Evolutionary conservation across 176 grass and related monocot genomes (phyloP).

Genomic region (Dactylis glomerata): DNA sequence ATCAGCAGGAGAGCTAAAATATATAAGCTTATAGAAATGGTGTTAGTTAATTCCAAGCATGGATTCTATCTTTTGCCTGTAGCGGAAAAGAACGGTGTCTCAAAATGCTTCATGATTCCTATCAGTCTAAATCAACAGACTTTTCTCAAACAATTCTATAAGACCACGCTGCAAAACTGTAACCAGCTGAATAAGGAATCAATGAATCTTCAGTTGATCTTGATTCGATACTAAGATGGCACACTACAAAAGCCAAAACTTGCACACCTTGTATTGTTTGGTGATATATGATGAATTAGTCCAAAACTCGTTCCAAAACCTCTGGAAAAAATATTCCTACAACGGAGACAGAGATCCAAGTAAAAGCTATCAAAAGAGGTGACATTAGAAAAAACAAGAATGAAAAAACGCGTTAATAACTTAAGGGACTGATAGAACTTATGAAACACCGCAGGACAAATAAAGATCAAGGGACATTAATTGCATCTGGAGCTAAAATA

Average conservation of each 20-base stretch:
- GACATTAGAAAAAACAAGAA: not conserved
- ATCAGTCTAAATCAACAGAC: not conserved
- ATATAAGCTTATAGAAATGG: not conserved
- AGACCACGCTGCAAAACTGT: not conserved
- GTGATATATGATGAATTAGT: not conserved
- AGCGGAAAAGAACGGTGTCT: not conserved
- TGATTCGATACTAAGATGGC: not conserved
- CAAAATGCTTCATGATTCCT: not conserved
- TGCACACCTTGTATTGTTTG: not conserved
- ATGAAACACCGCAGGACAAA: not conserved
- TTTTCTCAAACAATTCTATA: not conserved
- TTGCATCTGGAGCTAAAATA: conserved; percentile 14
- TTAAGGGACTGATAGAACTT: not conserved
- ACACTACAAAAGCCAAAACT: not conserved
- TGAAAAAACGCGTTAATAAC: not conserved
- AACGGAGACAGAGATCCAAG: not conserved
- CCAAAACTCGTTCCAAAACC: not conserved
- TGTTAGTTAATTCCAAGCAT: not conserved
- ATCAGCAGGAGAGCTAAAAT: not conserved
- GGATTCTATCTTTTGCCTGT: not conserved
- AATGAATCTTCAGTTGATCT: not conserved
- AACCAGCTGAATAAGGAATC: not conserved
- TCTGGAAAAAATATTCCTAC: not conserved
- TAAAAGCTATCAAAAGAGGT: conserved; percentile 29
- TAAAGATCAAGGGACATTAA: not conserved